Percentiles rank a stretch among this genome's conserved stretches.
phyloP scores from a whole-genome alignment of 768 basidiomycete species.

The Agrocybe pediades region DNA sequence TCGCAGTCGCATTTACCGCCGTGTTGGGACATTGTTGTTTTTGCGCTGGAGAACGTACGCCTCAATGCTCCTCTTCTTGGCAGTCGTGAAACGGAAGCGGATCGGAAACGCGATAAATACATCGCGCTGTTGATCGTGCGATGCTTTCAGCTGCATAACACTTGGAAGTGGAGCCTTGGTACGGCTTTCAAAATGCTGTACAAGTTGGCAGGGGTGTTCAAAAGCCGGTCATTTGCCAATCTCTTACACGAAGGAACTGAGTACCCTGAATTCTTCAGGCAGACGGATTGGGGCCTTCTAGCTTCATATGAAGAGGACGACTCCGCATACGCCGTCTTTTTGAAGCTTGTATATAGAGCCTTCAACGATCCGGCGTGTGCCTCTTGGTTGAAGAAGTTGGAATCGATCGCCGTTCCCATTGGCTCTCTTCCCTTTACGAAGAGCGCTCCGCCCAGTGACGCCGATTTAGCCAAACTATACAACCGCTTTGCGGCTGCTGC shows the following conservation, averaged over 20 bases:
- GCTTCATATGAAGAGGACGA: slow-evolving; percentile 54
- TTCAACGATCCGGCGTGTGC: slow-evolving; percentile 32
- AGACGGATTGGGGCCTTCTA: slow-evolving; percentile 55
- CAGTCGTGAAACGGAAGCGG: slow-evolving; percentile 37
- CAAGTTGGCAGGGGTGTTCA: slow-evolving; percentile 71
- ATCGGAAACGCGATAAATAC: slow-evolving; percentile 69
- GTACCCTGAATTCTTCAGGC: slow-evolving; percentile 71
- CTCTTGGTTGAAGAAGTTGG: slow-evolving; percentile 57
- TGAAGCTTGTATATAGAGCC: slow-evolving; percentile 80
- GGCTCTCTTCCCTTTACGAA: slow-evolving; percentile 68
- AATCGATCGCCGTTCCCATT: slow-evolving; percentile 73
- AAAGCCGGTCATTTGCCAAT: slow-evolving; percentile 74
- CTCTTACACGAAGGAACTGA: slow-evolving; percentile 61
- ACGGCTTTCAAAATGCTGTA: slow-evolving; percentile 50
- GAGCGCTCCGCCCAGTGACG: slow-evolving; percentile 44
- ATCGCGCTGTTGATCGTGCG: slow-evolving; percentile 68
- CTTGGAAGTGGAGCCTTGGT: slow-evolving; percentile 78
- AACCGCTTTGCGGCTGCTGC: slow-evolving; percentile 81
- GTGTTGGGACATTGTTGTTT: slow-evolving; percentile 66
- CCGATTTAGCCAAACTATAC: slow-evolving; percentile 74
- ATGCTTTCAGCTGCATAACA: slow-evolving; percentile 69
- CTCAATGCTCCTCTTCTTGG: slow-evolving; percentile 38
- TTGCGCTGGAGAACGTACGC: slow-evolving; percentile 60
- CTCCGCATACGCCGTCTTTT: slow-evolving; percentile 75
- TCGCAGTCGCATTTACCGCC: slow-evolving; percentile 41